Evolutionary conservation across 768 basidiomycete species (phyloP).

Genomic region (Rickenella mellea): DNA sequence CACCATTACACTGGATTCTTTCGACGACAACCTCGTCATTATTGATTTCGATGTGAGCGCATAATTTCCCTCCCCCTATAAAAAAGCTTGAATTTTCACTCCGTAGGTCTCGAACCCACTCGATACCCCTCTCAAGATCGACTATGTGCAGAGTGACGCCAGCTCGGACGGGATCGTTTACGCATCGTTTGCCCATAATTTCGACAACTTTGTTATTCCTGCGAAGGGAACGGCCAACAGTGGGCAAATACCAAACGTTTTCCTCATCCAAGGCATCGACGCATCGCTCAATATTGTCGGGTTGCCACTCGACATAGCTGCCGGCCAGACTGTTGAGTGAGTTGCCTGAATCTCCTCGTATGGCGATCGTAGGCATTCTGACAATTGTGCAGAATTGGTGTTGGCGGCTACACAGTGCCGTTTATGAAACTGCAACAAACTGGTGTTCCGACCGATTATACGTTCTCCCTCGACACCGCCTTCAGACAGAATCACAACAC

Average conservation of each 20-base stretch:
- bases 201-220: slow-evolving; percentile 46
- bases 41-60: slow-evolving; percentile 48
- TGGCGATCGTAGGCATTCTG: not conserved
- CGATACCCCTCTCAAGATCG: slow-evolving; percentile 45
- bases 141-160: slow-evolving; percentile 47
- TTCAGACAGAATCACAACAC: not conserved
- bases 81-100: not conserved
- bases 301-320: slow-evolving; percentile 40
- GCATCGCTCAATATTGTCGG: slow-evolving; percentile 50
- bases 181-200: slow-evolving; percentile 48
- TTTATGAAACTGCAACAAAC: slow-evolving; percentile 54
- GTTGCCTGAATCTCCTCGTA: slow-evolving; percentile 6
- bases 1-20: slow-evolving; percentile 37
- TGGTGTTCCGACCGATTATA: slow-evolving; percentile 43
- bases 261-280: slow-evolving; percentile 49
- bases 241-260: slow-evolving; percentile 46
- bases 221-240: slow-evolving; percentile 52
- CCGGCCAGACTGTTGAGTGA: slow-evolving; percentile 33
- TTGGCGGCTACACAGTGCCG: slow-evolving; percentile 51
- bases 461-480: not conserved
- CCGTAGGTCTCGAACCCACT: slow-evolving; percentile 44
- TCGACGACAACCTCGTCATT: slow-evolving; percentile 40
- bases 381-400: slow-evolving; percentile 26
- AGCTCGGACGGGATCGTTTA: slow-evolving; percentile 42
- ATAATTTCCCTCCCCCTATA: slow-evolving; percentile 1